Conservation (phyloP, 1,284 basidiomycete genomes). For the Boletus mariae region DNA sequence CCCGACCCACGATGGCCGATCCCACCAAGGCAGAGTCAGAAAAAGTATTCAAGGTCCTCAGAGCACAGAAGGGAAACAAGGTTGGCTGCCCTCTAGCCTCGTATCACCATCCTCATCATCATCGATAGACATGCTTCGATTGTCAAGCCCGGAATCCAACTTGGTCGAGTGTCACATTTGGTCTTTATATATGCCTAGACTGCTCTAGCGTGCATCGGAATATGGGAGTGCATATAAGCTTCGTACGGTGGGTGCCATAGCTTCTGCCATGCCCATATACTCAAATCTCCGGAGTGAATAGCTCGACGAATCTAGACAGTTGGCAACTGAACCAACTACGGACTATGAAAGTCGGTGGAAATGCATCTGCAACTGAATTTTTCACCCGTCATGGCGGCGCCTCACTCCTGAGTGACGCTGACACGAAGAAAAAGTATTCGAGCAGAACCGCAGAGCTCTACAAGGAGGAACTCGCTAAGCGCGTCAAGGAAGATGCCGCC, state of each 20-base stretch:
- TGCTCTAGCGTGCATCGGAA: constrained; percentile 96
- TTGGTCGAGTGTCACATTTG: constrained; percentile 96
- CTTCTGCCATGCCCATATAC: not conserved
- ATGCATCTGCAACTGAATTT: constrained; percentile 86
- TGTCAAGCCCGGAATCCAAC: constrained; percentile 96
- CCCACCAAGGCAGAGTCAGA: constrained; percentile 78
- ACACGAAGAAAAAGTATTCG: constrained; percentile 89
- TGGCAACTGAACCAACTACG: constrained; percentile 93
- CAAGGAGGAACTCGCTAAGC: constrained; percentile 85
- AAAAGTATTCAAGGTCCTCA: constrained; percentile 72
- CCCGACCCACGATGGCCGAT: constrained; percentile 49
- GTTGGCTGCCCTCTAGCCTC: constrained; percentile 39
- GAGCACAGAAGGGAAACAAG: constrained; percentile 86
- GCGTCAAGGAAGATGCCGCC: constrained; percentile 77
- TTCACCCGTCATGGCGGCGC: constrained; percentile 84
- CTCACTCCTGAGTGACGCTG: constrained; percentile 67
- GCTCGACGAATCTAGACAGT: constrained; percentile 94
- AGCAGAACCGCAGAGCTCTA: constrained; percentile 83
- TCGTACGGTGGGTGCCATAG: constrained; percentile 73
- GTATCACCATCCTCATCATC: constrained; percentile 6
- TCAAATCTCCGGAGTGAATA: constrained; percentile 35
- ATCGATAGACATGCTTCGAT: constrained; percentile 86
- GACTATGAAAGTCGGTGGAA: constrained; percentile 96
- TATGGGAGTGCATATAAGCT: constrained; percentile 97
- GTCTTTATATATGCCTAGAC: constrained; percentile 96